Conservation (phyloP, 164 flowering plant species). For the Aristolochia fimbriata region DNA sequence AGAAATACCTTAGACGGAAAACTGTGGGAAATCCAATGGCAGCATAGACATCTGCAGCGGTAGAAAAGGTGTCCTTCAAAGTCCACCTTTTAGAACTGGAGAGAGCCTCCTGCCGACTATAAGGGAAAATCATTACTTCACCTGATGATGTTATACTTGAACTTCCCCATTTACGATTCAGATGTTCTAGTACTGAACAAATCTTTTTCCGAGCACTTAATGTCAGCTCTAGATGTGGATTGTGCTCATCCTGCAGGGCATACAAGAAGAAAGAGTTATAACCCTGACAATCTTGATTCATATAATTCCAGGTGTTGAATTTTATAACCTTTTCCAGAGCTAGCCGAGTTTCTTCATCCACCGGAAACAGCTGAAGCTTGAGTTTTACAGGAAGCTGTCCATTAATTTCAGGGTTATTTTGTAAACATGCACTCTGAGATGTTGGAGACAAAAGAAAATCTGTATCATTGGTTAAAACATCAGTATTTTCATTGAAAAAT, state of each 20-base stretch:
- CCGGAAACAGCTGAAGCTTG: constrained; percentile 91
- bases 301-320: background rate
- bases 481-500: constrained; percentile 10
- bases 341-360: constrained; percentile 73
- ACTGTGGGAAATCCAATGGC: constrained; percentile 63
- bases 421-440: constrained; percentile 8
- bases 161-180: constrained; percentile 87
- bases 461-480: constrained; percentile 13
- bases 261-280: background rate
- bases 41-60: constrained; percentile 77
- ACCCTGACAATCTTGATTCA: background rate
- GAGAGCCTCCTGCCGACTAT: constrained; percentile 46
- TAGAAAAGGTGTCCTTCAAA: constrained; percentile 44
- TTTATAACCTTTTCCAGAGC: constrained; percentile 74
- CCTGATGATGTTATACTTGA: constrained; percentile 55
- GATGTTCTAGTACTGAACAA: constrained; percentile 88
- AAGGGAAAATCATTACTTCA: constrained; percentile 77
- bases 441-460: constrained; percentile 16
- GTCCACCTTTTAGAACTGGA: constrained; percentile 56
- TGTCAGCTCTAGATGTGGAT: constrained; percentile 92
- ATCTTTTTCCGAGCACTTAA: constrained; percentile 85
- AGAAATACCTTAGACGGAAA: constrained; percentile 75
- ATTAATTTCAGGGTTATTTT: constrained; percentile 25
- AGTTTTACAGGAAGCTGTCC: constrained; percentile 42
- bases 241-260: constrained; percentile 65